Evolutionary conservation across 1,139 yeast species (phyloP), one percentile per base, ranked within the genome.

Genomic region (Kurtzmaniella natalensis): DNA sequence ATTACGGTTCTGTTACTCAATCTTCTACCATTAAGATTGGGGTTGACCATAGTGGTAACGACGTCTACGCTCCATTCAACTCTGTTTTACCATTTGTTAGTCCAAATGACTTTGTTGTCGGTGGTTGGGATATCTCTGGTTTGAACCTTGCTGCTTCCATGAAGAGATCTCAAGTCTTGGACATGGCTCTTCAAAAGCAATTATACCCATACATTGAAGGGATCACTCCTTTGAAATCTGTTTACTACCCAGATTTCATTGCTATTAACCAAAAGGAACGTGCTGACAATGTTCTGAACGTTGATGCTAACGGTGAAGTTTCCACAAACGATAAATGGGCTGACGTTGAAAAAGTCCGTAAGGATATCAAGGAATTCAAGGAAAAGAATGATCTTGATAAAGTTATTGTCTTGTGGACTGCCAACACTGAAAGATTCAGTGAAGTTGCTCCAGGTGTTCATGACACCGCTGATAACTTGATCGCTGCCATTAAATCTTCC

Each of bases 1-100:
- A 88, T 64, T 88, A 77, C 50, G 97, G 97, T 39, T 86, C 96
- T n/a, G 96, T 89, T 39, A 89, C 96, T 37, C 97, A 89, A 68
- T 69, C 94, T 22, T 81, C 96, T 18, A 89, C 97, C 30, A 69
- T 89, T 48, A 88, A 88, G 65, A 74, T 89, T 34, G 97, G 97
- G 51, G 76, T 88, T 42, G 95, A 88, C 55, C 47, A 60, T 20
- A 72, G 72, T 43, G 96, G 96, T 37, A 79, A 81, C 50, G 97
- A 89, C 55, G 85, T 86, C 26, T 88, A 84, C 55, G 95, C 92
- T 34, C 97, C 97, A 27, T 89, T 89, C 75, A 86, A 84, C 56
- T 81, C 89, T 33, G 63, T 89, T 42, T 77, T 89, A 37, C 97
- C 97, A 45, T 75, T 89, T 72, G 84, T 84, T 37, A 76, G 76